Conservation (phyloP, 2,329 filamentous ascomycete genomes). For the Colletotrichum eremochloae region DNA sequence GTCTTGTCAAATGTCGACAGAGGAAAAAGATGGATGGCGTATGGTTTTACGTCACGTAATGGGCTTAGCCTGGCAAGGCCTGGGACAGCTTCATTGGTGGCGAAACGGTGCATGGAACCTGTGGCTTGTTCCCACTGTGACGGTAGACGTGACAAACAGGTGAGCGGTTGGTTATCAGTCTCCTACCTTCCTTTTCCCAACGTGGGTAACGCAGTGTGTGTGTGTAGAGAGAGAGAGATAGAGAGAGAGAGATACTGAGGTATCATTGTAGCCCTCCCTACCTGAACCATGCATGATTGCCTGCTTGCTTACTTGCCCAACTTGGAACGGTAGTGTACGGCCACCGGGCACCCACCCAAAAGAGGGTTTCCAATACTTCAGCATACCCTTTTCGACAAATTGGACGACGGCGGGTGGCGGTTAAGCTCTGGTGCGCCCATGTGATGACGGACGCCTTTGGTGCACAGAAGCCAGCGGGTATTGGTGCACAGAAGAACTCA, state of each 20-base stretch:
- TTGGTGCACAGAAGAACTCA: conserved; percentile 22
- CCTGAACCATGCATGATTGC: conserved; percentile 4
- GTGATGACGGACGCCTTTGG: not conserved
- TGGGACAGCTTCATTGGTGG: not conserved
- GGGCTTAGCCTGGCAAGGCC: conserved; percentile 22
- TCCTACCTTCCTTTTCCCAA: conserved; percentile 16
- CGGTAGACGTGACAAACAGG: not conserved
- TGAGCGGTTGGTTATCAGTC: not conserved
- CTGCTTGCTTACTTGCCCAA: not conserved
- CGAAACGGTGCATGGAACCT: conserved; percentile 10
- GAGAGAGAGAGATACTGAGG: not conserved
- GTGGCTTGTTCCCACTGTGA: conserved; percentile 2
- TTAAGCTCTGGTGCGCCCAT: conserved; percentile 6
- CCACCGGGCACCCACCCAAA: not conserved
- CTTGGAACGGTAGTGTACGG: not conserved
- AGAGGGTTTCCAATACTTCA: not conserved
- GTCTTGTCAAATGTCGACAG: conserved; percentile 10
- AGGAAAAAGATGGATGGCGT: conserved; percentile 16
- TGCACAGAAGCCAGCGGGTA: conserved; percentile 20
- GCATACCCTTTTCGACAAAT: not conserved
- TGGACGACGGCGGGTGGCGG: not conserved
- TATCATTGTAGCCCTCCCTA: conserved; percentile 3
- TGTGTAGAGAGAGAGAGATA: no score
- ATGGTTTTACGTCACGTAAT: conserved; percentile 37
- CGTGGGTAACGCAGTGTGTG: no score